phyloP scores from a whole-genome alignment of 257 asterid species.

The Gynochthodes officinalis region DNA sequence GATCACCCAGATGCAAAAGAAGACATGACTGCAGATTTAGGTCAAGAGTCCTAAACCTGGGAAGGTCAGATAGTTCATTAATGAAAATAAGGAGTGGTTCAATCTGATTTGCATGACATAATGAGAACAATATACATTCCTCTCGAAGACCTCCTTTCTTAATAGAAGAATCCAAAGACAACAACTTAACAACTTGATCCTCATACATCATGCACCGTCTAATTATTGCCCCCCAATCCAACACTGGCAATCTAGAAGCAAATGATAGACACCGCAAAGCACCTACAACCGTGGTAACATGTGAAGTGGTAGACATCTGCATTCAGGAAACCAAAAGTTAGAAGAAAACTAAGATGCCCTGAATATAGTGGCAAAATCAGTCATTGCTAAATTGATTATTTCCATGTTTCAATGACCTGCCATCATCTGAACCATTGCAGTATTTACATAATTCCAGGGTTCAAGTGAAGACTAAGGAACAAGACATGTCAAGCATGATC shows the following conservation, averaged over 20 bases:
- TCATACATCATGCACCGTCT: constrained; percentile 83
- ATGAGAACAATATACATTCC: constrained; percentile 72
- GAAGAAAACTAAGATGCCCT: background rate
- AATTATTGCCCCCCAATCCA: constrained; percentile 76
- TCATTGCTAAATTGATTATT: background rate
- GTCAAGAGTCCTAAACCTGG: constrained; percentile 82
- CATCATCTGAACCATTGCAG: background rate
- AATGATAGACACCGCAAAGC: constrained; percentile 70
- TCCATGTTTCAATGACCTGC: background rate
- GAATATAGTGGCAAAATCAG: background rate
- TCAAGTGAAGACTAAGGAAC: background rate
- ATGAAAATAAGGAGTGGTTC: constrained; percentile 80
- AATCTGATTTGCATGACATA: constrained; percentile 62
- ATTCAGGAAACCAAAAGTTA: constrained; percentile 20
- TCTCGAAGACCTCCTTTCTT: constrained; percentile 64
- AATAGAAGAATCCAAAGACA: constrained; percentile 26
- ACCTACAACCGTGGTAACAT: constrained; percentile 41
- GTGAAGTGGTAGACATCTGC: constrained; percentile 51
- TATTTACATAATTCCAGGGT: background rate
- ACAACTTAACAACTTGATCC: constrained; percentile 48
- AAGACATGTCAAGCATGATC: background rate
- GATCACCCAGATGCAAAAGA: constrained; percentile 64
- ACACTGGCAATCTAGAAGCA: constrained; percentile 76
- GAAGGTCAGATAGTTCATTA: constrained; percentile 67
- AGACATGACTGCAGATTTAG: constrained; percentile 66